Conservation (phyloP, 495 filamentous ascomycete species). For the Durotheca rogersii region DNA sequence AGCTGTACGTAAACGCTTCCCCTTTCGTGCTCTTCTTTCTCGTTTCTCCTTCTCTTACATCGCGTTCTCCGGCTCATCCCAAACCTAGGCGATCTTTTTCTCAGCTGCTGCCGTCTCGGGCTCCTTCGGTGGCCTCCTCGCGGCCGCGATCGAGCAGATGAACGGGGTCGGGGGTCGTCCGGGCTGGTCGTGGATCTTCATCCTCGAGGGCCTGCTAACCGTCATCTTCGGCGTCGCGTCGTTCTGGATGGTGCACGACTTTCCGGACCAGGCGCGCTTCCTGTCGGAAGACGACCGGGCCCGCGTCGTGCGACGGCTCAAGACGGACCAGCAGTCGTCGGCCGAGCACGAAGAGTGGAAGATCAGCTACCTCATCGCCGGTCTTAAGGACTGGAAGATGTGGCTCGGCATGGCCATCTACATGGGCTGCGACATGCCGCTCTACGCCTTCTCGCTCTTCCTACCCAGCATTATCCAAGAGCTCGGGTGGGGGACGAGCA, state of each 20-base stretch:
- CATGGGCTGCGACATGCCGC: constrained; percentile 71
- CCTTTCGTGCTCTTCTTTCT: not conserved
- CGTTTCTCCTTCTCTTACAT: not conserved
- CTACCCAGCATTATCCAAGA: constrained; percentile 79
- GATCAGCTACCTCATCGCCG: constrained; percentile 71
- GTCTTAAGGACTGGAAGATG: constrained; percentile 85
- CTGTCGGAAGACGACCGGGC: constrained; percentile 69
- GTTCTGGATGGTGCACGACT: constrained; percentile 88
- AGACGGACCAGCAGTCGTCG: constrained; percentile 71
- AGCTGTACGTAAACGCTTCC: constrained; percentile 26
- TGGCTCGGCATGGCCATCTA: constrained; percentile 75
- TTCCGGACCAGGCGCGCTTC: constrained; percentile 80
- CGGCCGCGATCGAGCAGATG: constrained; percentile 76
- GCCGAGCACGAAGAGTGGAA: constrained; percentile 80
- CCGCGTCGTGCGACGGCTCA: constrained; percentile 72
- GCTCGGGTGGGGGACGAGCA: constrained; percentile 61
- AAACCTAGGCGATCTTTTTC: constrained; percentile 91
- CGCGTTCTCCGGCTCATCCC: too few relatives aligned
- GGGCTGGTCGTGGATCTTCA: constrained; percentile 88
- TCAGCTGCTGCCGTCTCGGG: constrained; percentile 82
- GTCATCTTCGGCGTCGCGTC: constrained; percentile 70
- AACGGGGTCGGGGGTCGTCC: constrained; percentile 62
- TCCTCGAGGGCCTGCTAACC: constrained; percentile 74
- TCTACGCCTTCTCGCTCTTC: constrained; percentile 92
- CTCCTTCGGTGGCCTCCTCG: constrained; percentile 82